Conservation (phyloP, 1,139 yeast genomes). For the Wickerhamomyces sp. region DNA sequence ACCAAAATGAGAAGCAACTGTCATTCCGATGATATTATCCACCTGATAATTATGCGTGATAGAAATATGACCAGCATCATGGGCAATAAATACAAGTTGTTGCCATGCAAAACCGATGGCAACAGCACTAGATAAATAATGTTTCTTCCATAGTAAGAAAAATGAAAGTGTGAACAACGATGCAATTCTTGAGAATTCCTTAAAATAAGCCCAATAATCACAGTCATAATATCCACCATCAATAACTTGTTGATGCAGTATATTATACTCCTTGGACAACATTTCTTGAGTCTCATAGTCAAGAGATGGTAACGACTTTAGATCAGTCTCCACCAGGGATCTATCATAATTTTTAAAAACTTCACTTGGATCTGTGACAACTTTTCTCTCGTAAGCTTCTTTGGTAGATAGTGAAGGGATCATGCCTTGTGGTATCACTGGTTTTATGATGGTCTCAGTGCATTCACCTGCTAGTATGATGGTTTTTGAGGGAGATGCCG, state of each 20-base stretch:
- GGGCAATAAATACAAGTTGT: slow-evolving; percentile 82
- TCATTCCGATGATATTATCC: slow-evolving; percentile 73
- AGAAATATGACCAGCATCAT: slow-evolving; percentile 85
- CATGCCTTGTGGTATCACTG: slow-evolving; percentile 48
- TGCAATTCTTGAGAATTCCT: slow-evolving; percentile 61
- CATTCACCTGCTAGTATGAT: slow-evolving; percentile 33
- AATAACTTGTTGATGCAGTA: slow-evolving; percentile 52
- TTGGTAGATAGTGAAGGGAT: slow-evolving; percentile 36
- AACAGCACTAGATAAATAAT: slow-evolving; percentile 56
- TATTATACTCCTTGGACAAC: slow-evolving; percentile 54
- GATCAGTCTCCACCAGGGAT: slow-evolving; percentile 46
- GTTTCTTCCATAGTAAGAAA: slow-evolving; percentile 42
- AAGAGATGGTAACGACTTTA: slow-evolving; percentile 53
- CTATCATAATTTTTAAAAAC: slow-evolving; percentile 58
- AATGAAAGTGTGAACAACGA: slow-evolving; percentile 49
- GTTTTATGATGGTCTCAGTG: slow-evolving; percentile 35
- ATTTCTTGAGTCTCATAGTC: slow-evolving; percentile 62
- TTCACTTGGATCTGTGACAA: slow-evolving; percentile 51
- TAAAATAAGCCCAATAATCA: slow-evolving; percentile 63
- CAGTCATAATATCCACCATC: slow-evolving; percentile 65
- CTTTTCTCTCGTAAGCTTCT: slow-evolving; percentile 31
- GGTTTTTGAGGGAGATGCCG: background rate
- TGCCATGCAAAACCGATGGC: slow-evolving; percentile 82
- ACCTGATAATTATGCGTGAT: slow-evolving; percentile 75
- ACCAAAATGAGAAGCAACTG: slow-evolving; percentile 77